Base-by-base conservation (phyloP, 106 monocot species). In the Phalaenopsis equestris region DNA sequence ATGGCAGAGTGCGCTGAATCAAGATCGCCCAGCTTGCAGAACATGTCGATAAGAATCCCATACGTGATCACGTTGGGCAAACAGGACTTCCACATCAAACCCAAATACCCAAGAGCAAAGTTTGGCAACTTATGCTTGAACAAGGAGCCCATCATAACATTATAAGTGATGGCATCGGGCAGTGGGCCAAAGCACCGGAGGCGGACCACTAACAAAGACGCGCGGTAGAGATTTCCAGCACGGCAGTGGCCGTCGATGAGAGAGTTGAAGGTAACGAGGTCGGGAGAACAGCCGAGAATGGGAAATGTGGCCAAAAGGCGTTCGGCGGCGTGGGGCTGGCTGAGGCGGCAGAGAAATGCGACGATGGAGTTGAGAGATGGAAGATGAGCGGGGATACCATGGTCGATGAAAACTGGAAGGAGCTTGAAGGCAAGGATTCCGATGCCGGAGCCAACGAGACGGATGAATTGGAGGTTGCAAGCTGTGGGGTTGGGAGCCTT, bases 191-290 rank as follows among this genome's bases (percentile, higher is more conserved):
- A 78, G 57, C 76, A 38, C 15, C 49, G 79, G 74, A 79, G 79
- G 17, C 79, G 76, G 17, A 24, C 6, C 56, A 78, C 55, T 55
- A 57, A 73, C 30, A 80, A 48, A 83, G 79, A 83, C 2, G 67
- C 67, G 6, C 75, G 79, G 75, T 77, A 78, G 23, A 64, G 72
- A 77, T 87, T 83, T 58, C 86, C 83, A n/a, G 45, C 47, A 16
- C 75, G 23, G 37, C 83, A 47, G 36, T 55, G 79, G 36, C 67
- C 36, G 78, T 86, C 86, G 56, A 86, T 39, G 75, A 82, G 56
- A 72, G 82, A 86, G 55, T 86, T 82, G 82, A 86, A 83, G 46
- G 83, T 83, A 21, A n/a, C 21, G 42, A 41, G 19, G 57, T 75
- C 48, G 76, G 81, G 82, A 41, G 30, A 9, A 55, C 36, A n/a